These are phyloP conservation scores for Xanthoparmelia taractica DNA, from an alignment of 495 filamentous ascomycete genomes.

Conservation along the genomic window DNA sequence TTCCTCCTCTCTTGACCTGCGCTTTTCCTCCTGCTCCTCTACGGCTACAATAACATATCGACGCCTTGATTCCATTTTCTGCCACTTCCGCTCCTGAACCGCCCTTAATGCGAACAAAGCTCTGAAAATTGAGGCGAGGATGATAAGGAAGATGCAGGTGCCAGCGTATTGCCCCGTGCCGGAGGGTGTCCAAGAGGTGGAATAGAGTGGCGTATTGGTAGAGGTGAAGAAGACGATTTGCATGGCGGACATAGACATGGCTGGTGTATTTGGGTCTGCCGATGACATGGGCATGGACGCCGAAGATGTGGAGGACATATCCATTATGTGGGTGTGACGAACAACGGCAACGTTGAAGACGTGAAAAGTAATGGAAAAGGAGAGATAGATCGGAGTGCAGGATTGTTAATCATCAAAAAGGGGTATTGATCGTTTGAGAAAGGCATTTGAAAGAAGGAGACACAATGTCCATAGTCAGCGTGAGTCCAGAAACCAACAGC, in stretches of 20 bases:
- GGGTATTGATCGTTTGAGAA: no score
- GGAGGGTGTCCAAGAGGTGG: slow-evolving; percentile 61
- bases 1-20: slow-evolving; percentile 42
- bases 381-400: not conserved
- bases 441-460: not conserved
- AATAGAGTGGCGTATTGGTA: slow-evolving; percentile 66
- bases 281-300: slow-evolving; percentile 19
- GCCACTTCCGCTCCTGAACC: slow-evolving; percentile 49
- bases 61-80: slow-evolving; percentile 57
- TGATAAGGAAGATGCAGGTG: slow-evolving; percentile 80
- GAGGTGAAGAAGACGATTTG: slow-evolving; percentile 52
- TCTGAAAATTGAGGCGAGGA: slow-evolving; percentile 61
- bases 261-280: not conserved
- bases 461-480: no score
- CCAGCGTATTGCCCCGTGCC: slow-evolving; percentile 64
- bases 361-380: not conserved
- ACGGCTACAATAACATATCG: slow-evolving; percentile 63
- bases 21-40: slow-evolving; percentile 53
- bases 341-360: not conserved
- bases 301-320: slow-evolving; percentile 23
- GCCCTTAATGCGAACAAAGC: slow-evolving; percentile 59
- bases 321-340: slow-evolving; percentile 10
- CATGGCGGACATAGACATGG: slow-evolving; percentile 28
- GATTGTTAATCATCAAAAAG: not conserved
- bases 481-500: no score